phyloP scores from a whole-genome alignment of 192 early-diverging fungal species.

The Diversispora epigaea region DNA sequence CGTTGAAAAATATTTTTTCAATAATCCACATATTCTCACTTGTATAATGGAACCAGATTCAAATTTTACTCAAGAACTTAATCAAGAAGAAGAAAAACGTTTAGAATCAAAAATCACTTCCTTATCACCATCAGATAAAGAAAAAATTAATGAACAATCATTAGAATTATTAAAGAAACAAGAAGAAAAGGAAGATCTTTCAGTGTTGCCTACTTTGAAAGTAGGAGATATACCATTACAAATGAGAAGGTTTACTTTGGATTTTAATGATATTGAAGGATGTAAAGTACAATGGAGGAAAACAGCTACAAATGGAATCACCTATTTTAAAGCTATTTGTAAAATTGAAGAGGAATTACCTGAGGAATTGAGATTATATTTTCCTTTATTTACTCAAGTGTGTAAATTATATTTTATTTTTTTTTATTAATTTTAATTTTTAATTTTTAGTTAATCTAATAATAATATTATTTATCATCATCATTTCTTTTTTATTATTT shows the following conservation, averaged over 20 bases:
- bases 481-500: not conserved
- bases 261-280: constrained; percentile 47
- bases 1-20: constrained; percentile 75
- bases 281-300: constrained; percentile 73
- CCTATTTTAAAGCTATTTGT: constrained; percentile 79
- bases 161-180: constrained; percentile 66
- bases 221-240: constrained; percentile 71
- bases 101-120: constrained; percentile 60
- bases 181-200: constrained; percentile 72
- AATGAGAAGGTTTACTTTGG: constrained; percentile 58
- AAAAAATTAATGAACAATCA: constrained; percentile 66
- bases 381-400: constrained; percentile 77
- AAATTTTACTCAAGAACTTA: constrained; percentile 59
- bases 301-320: constrained; percentile 87
- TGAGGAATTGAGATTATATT: constrained; percentile 64
- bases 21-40: constrained; percentile 75
- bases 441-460: not conserved
- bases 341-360: constrained; percentile 58
- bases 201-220: constrained; percentile 80
- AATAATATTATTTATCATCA: too few species aligned
- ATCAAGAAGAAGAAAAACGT: constrained; percentile 62
- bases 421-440: not conserved
- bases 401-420: constrained; percentile 14
- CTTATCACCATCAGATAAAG: constrained; percentile 63
- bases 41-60: constrained; percentile 83